Base-by-base conservation (phyloP, 495 filamentous ascomycete species). In the Xylaria nigripes region DNA sequence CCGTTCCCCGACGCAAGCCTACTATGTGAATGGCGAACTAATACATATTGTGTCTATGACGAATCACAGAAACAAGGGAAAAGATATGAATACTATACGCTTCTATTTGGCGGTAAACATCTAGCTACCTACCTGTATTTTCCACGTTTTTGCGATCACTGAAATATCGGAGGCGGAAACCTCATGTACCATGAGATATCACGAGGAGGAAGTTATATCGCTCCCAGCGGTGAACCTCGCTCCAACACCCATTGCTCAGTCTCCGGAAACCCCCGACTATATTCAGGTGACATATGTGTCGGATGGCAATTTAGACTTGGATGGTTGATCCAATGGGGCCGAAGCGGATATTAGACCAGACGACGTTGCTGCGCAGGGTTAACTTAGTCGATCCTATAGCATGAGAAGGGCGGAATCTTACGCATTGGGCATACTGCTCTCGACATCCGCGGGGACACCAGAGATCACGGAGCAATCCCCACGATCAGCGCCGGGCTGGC, bases 281-380 rank as follows among this genome's bases (percentile, higher is more conserved):
- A 50, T 55, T 50, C 45, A 49, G 16, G 34, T 1, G 13, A 30
- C 32, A 41, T 34, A 23, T 54, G 19, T 32, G 32, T 21, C 32
- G 23, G 21, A 38, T 15, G 34, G 27, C 18, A 38, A 30, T 46
- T 67, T 64, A 68, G 49, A 64, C 71, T 25, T 52, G 53, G 64
- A 82, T 80, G 65, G 83, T 86, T 25, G 80, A 81, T 61, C 76
- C 78, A 62, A 89, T 80, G 54, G 82, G 77, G 41, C 85, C 85
- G 65, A 85, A 82, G 65, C 76, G 76, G 76, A 88, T 86, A 80
- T 87, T 86, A 63, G 83, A 77, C 70, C 64, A 77, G 65, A 66
- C 48, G 58, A 77, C 74, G 65, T 75, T 69, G 62, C 64, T 67
- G 44, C n/a, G 25, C 13, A 13, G 21, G 32, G 23, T 29, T 57